Base-by-base conservation (phyloP, 2,329 filamentous ascomycete genomes). In the Trichoderma sp. region DNA sequence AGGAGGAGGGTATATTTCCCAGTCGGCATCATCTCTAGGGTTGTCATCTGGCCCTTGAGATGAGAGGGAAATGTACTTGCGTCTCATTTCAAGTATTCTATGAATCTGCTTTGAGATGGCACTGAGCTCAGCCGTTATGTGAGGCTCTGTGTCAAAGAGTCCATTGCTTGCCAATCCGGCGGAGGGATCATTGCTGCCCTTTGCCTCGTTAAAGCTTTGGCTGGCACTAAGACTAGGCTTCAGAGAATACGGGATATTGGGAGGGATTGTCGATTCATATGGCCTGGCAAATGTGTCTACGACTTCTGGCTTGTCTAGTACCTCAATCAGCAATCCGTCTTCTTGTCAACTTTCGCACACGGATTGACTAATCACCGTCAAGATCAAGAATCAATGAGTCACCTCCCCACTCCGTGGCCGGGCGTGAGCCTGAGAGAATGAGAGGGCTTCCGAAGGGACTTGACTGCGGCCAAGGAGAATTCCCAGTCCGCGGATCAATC, bases 31-130 rank as follows among this genome's bases (percentile, higher is more conserved):
- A 34, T 65, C 63, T 12, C 63, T 57, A 19, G 63, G 63, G 17
- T 65, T 57, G 15, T 57, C 63, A 17, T 57, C 37, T 13, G 63
- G 52, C 10, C 91, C 87, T 76, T 99, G 95, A 22, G 94, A 82
- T 0, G 95, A 98, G 17, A 97, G 80, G 1, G 87, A 83, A 63
- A 98, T 92, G 79, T 98, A 99, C 74, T 93, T 96, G 77, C 93
- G 90, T 69, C 95, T 89, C 48, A 94, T 84, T 73, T 97, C 92
- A 54, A 97, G 80, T n/a, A 98, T 88, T 72, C 91, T 90, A 77
- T 97, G 92, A 67, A 99, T 93, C 72, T 95, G 96, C 71, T 89
- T 90, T 74, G 96, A 97, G 71, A 99, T 97, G 22, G 88, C 86
- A 73, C 87, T 89, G 71, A 99, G 82, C 79, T 99, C 95, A 2